Base-by-base conservation (phyloP, 176 grass and related monocot species). In the Pontederia crassipes region DNA sequence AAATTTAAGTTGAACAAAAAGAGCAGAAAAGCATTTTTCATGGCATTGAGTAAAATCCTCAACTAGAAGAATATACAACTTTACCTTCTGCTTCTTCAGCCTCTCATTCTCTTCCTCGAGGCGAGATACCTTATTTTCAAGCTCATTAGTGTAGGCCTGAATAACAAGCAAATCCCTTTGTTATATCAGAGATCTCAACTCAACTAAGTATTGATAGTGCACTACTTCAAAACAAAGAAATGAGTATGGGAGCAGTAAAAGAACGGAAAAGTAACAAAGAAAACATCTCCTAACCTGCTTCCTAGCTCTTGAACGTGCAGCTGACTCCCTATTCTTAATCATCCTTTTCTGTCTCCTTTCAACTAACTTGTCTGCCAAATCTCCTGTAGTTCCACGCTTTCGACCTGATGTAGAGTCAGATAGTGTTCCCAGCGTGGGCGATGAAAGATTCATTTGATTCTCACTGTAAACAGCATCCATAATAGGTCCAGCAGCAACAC, bases 301-400 rank as follows among this genome's bases (percentile, higher is more conserved):
- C 79, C 93, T 97, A 65, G 93, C 93, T 73, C 93, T 97, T 71
- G 93, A 97, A 71, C 93, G 84, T 20, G 93, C 93, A 73, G 93
- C 93, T 10, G 93, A 97, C 62, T 97, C 93, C 58, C 92, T 85
- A 54, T 97, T 97, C 76, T 97, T 97, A 17, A 97, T 91, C 92
- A 97, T 97, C 84, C 93, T 91, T 78, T 97, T 97, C 52, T 97
- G 93, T 65, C 93, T 86, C 78, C 87, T 85, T 67, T 97, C 93
- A 61, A 82, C 59, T 57, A 80, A 72, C 72, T 88, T 97, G 66
- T 97, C 72, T 10, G 29, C 55, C 18, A 79, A 52, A 46, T 88
- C 81, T 24, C 76, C 79, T 45, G 78, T 66, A 57, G 76, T 35
- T 17, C 76, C 79, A 27, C 75, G 80, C 69, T 87, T 95, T 55